Evolutionary conservation across 2,329 filamentous ascomycete species (phyloP).

Genomic region (Scytalidium lignicola): DNA sequence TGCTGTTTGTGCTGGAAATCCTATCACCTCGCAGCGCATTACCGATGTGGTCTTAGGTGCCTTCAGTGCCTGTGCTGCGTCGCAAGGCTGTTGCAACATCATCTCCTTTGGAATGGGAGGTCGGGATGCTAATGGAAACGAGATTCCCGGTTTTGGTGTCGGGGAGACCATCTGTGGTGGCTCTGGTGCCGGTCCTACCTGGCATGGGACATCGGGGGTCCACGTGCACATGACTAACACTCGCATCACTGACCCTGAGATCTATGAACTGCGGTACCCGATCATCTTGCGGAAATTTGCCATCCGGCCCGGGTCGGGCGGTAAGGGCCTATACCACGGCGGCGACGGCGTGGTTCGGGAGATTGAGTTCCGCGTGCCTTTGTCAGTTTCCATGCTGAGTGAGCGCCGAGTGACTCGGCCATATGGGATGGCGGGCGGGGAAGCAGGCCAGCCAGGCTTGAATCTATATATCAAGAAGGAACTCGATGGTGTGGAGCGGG

Average conservation of each 20-base stretch:
- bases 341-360: slow-evolving; percentile 45
- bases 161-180: slow-evolving; percentile 79
- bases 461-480: slow-evolving; percentile 47
- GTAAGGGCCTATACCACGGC: slow-evolving; percentile 39
- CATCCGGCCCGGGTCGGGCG: slow-evolving; percentile 55
- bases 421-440: slow-evolving; percentile 77
- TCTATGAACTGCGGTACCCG: slow-evolving; percentile 70
- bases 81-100: slow-evolving; percentile 75
- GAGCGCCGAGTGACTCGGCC: slow-evolving; percentile 69
- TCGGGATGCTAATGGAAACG: slow-evolving; percentile 33
- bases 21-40: slow-evolving; percentile 69
- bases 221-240: slow-evolving; percentile 69
- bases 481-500: slow-evolving; percentile 1
- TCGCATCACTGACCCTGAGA: slow-evolving; percentile 71
- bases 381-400: slow-evolving; percentile 70
- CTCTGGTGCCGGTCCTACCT: slow-evolving; percentile 63
- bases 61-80: slow-evolving; percentile 70
- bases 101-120: slow-evolving; percentile 75
- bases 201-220: slow-evolving; percentile 67
- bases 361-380: slow-evolving; percentile 70
- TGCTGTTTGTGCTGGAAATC: slow-evolving; percentile 75
- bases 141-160: slow-evolving; percentile 56
- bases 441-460: slow-evolving; percentile 67
- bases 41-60: slow-evolving; percentile 75
- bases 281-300: slow-evolving; percentile 65